Base-by-base conservation (phyloP, 306 rosid species). In the Corylus heterophylla region DNA sequence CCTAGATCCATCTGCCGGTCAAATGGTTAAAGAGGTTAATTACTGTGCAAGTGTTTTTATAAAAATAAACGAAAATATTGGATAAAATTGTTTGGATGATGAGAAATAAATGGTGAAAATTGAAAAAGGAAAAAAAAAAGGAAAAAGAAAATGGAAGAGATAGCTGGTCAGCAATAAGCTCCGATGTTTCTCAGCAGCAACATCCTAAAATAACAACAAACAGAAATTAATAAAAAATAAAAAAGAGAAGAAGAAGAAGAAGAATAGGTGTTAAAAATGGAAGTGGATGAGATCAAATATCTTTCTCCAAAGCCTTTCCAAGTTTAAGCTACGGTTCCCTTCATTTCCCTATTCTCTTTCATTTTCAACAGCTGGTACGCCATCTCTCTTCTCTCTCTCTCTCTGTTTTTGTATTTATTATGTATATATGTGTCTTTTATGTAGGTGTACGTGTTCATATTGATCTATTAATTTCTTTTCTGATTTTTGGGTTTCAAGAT, bases 161-260 rank as follows among this genome's bases (percentile, higher is more conserved):
- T 67, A 88, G 90, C 89, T 89, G 92, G 93, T 86, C 91, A 91
- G 91, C 91, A 92, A 94, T 86, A 68, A 85, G 86, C 85, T 86
- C 89, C 91, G 94, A 85, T 88, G 90, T 84, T 94, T 91, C 98
- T 69, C 80, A 85, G 93, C 88, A 87, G 79, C 83, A 69, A 89
- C 91, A 69, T 88, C 86, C 91, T 67, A 92, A 87, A 89, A 86
- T 82, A 86, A 88, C 85, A 82, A 63, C 83, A 82, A 70, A 59
- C 63, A 64, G 67, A 58, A 79, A 63, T 25, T 22, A 55, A 66
- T 73, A 39, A 20, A 78, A 18, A 27, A 42, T 42, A 42, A 29
- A 47, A 5, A 54, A 2, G 0, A 69, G 25, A 12, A 10, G 27
- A 8, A 69, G 50, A 8, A 69, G 50, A 20, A 47, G 77, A 8